Evolutionary conservation across 140 eudicot species (phyloP), one percentile per base, ranked within the genome.

Genomic region (Oenanthe javanica): DNA sequence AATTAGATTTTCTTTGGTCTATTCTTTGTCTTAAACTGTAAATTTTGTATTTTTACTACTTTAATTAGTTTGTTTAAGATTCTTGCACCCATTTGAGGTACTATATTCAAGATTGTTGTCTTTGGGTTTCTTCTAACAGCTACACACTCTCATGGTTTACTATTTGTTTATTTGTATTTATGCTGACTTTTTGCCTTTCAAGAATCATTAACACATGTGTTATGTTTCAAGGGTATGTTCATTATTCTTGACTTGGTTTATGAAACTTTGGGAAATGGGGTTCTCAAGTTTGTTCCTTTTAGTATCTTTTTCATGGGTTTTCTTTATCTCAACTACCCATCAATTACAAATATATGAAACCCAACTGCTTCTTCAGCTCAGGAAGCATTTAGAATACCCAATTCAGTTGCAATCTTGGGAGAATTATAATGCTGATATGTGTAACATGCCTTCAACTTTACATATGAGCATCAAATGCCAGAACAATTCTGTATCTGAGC

Each of bases 321-420:
- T 87, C 86, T 88, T 86, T 81, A 82, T 87, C 63, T 80, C 92
- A 76, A 88, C 85, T 67, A 88, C 95, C 66, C 84, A 87, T 81
- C 91, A 90, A 77, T 72, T 94, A 78, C 90, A 86, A 77, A 76
- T 90, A 84, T 89, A 85, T 66, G 93, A 94, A 82, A 81, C 86
- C 15, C 93, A 89, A 81, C 79, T 88, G 78, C 93, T 94, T 84
- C 91, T 94, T 57, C 98, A 94, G 84, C 63, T 94, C 46, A 86
- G 98, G 82, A 90, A 90, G 90, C 97, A 90, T 82, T 88, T 94
- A 79, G 98, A 94, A 83, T 90, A 89, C 85, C 98, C 98, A 77
- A 36, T 80, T 83, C 89, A 81, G 57, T 72, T 94, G 67, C 85
- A 81, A 74, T 57, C 21, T 81, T 92, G 96, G 98, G 90, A 85